Conservation (phyloP, 805 yeast genomes). For the Wickerhamomyces rabaulensis region DNA sequence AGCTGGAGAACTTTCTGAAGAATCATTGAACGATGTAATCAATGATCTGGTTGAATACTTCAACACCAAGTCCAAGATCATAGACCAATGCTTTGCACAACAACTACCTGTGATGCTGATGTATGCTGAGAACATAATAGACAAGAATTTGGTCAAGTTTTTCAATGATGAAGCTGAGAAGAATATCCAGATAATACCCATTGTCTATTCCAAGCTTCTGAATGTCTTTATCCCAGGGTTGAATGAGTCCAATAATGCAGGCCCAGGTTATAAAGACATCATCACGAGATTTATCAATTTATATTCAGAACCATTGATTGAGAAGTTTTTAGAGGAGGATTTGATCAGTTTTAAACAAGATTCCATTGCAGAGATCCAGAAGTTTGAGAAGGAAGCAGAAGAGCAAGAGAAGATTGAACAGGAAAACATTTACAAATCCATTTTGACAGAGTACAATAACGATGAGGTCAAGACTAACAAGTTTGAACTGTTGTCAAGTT, state of each 20-base stretch:
- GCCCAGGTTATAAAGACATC: slow-evolving; percentile 26
- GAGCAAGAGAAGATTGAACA: slow-evolving; percentile 34
- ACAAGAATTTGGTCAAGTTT: slow-evolving; percentile 29
- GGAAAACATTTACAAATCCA: slow-evolving; percentile 35
- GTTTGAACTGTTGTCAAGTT: slow-evolving; percentile 56
- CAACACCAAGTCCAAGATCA: slow-evolving; percentile 30
- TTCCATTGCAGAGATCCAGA: slow-evolving; percentile 21
- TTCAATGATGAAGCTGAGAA: slow-evolving; percentile 21
- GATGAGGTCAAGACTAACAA: slow-evolving; percentile 31
- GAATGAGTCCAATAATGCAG: slow-evolving; percentile 31
- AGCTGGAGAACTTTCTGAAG: slow-evolving; percentile 18
- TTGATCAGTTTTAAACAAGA: slow-evolving; percentile 25
- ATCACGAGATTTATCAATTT: slow-evolving; percentile 30
- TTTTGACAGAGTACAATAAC: slow-evolving; percentile 33
- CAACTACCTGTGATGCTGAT: slow-evolving; percentile 34
- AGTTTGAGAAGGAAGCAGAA: slow-evolving; percentile 22
- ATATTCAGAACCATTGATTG: slow-evolving; percentile 31
- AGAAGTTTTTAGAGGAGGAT: slow-evolving; percentile 28
- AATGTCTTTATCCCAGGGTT: slow-evolving; percentile 31
- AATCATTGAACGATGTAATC: slow-evolving; percentile 20
- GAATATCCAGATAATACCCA: slow-evolving; percentile 27
- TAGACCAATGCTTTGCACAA: slow-evolving; percentile 34
- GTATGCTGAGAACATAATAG: slow-evolving; percentile 33
- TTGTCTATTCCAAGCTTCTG: slow-evolving; percentile 25
- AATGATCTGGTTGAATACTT: slow-evolving; percentile 25